phyloP scores from a whole-genome alignment of 2,329 filamentous ascomycete genomes.

The Scortechinia acanthostroma region DNA sequence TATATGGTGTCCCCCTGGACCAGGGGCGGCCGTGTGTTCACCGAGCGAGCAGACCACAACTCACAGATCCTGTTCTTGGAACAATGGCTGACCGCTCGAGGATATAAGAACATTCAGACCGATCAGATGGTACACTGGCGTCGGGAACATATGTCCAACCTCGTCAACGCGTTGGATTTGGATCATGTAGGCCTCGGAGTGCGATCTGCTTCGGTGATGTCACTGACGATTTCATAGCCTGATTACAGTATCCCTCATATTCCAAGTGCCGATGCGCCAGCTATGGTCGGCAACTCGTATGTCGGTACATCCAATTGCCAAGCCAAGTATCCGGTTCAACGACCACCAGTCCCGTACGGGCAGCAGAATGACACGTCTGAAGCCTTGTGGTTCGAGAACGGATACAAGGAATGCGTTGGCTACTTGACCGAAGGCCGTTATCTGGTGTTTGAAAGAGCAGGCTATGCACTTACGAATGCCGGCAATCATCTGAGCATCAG shows the following conservation, averaged over 20 bases:
- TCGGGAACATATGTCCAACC: slow-evolving; percentile 12
- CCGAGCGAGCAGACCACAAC: slow-evolving; percentile 38
- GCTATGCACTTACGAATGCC: not conserved
- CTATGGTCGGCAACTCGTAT: not conserved
- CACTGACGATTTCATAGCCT: not conserved
- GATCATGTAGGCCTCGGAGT: not conserved
- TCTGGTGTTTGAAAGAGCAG: not conserved
- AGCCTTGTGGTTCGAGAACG: not conserved
- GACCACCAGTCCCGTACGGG: not conserved
- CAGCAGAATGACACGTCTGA: not conserved
- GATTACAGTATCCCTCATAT: not conserved
- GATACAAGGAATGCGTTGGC: not conserved
- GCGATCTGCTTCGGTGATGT: not conserved
- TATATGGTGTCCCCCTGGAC: slow-evolving; percentile 41
- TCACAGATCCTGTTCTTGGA: slow-evolving; percentile 40
- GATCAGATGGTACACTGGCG: slow-evolving; percentile 13
- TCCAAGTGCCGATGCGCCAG: not conserved
- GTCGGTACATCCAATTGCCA: not conserved
- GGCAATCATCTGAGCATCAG: not conserved
- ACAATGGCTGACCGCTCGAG: slow-evolving; percentile 33
- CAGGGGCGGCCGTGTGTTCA: slow-evolving; percentile 35
- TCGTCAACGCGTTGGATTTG: slow-evolving; percentile 15
- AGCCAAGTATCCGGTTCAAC: not conserved
- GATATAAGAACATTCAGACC: slow-evolving; percentile 13
- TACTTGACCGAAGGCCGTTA: slow-evolving; percentile 1